Percentiles rank a stretch among this genome's conserved stretches.
Evolutionary conservation across 331 rosid species (phyloP).

Genomic region (Ulmus americana): DNA sequence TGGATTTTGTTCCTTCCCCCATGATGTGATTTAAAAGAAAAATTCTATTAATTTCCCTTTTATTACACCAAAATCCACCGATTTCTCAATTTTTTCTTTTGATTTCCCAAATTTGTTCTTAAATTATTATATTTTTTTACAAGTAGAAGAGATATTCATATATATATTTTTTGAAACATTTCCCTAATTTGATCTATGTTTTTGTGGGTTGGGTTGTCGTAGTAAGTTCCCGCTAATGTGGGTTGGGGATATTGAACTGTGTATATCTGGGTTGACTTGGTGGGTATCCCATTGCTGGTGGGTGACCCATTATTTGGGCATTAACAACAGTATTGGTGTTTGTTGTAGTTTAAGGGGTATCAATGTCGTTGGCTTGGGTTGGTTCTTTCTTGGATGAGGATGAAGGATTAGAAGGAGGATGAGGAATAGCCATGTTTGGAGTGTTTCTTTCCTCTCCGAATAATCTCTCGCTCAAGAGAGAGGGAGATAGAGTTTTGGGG

Average conservation of each 20-base stretch:
- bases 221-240: conserved; percentile 7
- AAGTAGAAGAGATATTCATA: no score
- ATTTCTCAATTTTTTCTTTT: no score
- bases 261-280: conserved; percentile 9
- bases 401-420: background rate
- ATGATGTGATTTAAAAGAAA: no score
- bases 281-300: conserved; percentile 25
- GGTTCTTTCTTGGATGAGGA: conserved; percentile 12
- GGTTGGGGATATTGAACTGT: conserved; percentile 16
- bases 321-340: background rate
- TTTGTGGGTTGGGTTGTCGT: no score
- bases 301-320: conserved; percentile 1
- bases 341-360: background rate
- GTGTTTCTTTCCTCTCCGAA: background rate
- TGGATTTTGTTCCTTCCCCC: no score
- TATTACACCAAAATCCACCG: no score
- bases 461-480: conserved; percentile 17
- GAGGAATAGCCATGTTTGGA: background rate
- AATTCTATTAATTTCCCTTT: no score
- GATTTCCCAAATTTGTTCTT: no score
- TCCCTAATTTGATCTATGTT: no score
- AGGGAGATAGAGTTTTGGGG: conserved; percentile 3
- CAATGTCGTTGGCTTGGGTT: background rate
- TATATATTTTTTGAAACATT: no score
- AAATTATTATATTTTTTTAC: no score